Conservation (phyloP, 1,284 basidiomycete species). For the Leucoagaricus sp. region DNA sequence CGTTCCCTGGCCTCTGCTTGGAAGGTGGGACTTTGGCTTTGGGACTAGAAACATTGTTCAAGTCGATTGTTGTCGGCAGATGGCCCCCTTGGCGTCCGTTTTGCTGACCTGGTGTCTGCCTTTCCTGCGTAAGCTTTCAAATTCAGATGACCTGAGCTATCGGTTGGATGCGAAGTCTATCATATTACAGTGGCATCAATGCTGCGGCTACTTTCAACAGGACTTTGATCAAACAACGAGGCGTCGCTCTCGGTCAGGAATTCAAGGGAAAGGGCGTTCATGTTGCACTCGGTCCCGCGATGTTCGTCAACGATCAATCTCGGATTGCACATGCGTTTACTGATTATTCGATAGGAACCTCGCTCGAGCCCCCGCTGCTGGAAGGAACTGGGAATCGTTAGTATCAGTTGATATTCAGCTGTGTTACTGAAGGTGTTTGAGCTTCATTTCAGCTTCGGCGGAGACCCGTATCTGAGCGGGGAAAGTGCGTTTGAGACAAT, state of each 20-base stretch:
- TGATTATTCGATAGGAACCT: slow-evolving; percentile 45
- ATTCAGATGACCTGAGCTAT: neutral
- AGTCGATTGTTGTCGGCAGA: slow-evolving; percentile 31
- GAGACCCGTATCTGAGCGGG: slow-evolving; percentile 64
- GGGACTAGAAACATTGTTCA: neutral
- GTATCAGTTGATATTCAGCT: slow-evolving; percentile 7
- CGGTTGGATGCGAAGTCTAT: neutral
- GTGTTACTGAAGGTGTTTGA: neutral
- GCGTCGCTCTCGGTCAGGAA: slow-evolving; percentile 66
- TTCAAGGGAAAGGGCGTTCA: slow-evolving; percentile 63
- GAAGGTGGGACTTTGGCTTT: slow-evolving; percentile 40
- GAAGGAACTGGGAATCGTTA: slow-evolving; percentile 74
- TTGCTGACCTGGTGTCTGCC: slow-evolving; percentile 59
- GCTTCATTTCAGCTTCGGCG: slow-evolving; percentile 42
- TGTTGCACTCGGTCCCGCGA: slow-evolving; percentile 61
- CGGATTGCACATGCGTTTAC: slow-evolving; percentile 6
- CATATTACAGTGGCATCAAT: slow-evolving; percentile 59
- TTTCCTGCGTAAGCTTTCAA: slow-evolving; percentile 60
- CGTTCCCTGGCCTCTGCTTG: slow-evolving; percentile 72
- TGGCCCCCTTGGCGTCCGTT: slow-evolving; percentile 63
- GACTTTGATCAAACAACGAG: slow-evolving; percentile 63
- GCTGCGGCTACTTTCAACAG: slow-evolving; percentile 75
- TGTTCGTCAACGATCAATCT: slow-evolving; percentile 31
- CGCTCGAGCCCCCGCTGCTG: slow-evolving; percentile 62
- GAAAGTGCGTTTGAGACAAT: slow-evolving; percentile 61